These are phyloP conservation scores for Otatea glauca DNA, from an alignment of 176 grass and related monocot genomes.

Conservation along the genomic window DNA sequence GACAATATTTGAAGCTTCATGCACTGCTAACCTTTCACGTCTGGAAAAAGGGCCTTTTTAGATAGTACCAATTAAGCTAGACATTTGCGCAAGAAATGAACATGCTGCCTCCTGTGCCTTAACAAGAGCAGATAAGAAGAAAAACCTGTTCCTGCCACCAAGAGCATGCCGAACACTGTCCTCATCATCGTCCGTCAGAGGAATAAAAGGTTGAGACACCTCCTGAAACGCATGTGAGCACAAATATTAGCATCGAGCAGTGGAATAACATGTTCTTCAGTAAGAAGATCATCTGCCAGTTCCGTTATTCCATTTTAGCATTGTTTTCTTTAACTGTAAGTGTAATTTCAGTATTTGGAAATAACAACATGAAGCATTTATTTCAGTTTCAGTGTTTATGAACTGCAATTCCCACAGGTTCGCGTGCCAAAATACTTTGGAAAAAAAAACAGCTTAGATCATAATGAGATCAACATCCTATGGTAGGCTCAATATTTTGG, in stretches of 20 bases:
- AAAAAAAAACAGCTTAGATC: neutral
- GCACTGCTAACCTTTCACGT: conserved; percentile 50
- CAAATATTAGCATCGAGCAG: neutral
- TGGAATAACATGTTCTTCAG: conserved; percentile 1
- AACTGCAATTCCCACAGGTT: neutral
- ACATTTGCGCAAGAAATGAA: conserved; percentile 15
- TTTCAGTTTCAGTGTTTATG: conserved; percentile 11
- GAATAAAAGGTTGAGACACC: conserved; percentile 55
- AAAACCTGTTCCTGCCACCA: conserved; percentile 59
- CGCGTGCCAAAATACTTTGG: neutral
- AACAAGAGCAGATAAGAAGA: conserved; percentile 31
- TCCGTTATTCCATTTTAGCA: neutral
- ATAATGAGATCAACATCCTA: conserved; percentile 2
- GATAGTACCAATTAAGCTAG: conserved; percentile 16
- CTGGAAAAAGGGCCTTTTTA: conserved; percentile 48
- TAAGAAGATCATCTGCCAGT: conserved; percentile 7
- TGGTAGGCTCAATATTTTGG: neutral
- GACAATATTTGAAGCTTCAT: conserved; percentile 73
- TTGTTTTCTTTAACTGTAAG: neutral
- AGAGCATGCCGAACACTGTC: conserved; percentile 52
- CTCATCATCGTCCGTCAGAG: conserved; percentile 72
- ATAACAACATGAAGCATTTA: neutral
- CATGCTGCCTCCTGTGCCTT: neutral
- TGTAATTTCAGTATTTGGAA: neutral
- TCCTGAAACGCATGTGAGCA: conserved; percentile 42